Conservation (phyloP, 73 alveolate species). For the Breviolum minutum region DNA sequence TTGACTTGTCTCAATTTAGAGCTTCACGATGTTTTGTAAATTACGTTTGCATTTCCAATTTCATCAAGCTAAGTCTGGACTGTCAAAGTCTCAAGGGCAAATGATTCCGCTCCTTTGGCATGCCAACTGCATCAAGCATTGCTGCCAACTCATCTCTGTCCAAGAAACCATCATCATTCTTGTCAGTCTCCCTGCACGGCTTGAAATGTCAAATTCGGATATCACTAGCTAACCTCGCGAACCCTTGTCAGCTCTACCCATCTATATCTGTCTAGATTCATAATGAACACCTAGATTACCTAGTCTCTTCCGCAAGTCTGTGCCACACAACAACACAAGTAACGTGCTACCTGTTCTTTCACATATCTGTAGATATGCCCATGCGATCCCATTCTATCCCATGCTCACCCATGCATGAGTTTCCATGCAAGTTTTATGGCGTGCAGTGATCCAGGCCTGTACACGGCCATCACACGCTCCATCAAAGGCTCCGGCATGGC, state of each 20-base stretch:
- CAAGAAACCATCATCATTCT: conserved; percentile 77
- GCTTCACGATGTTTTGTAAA: no score
- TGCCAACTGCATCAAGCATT: conserved; percentile 90
- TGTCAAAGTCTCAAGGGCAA: background rate
- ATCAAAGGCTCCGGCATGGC: conserved; percentile 94
- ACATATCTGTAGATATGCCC: background rate
- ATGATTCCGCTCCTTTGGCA: conserved; percentile 63
- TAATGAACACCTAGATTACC: no score
- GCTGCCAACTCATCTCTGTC: conserved; percentile 64
- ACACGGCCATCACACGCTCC: conserved; percentile 93
- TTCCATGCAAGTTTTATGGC: background rate
- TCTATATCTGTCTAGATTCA: no score
- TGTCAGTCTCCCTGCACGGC: conserved; percentile 74
- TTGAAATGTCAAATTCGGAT: no score
- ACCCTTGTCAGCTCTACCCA: no score
- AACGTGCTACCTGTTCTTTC: no score
- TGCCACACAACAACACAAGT: no score
- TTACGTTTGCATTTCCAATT: background rate
- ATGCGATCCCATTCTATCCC: background rate
- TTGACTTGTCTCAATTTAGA: no score
- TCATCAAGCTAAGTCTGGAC: background rate
- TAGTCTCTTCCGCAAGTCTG: no score
- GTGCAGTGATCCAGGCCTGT: background rate
- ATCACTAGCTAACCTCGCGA: no score
- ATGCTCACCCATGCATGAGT: background rate